A percentile compares a stretch with the other conserved stretches of the same genome.
phyloP scores from a whole-genome alignment of 495 filamentous ascomycete genomes.

The Xylaria flabelliformis region DNA sequence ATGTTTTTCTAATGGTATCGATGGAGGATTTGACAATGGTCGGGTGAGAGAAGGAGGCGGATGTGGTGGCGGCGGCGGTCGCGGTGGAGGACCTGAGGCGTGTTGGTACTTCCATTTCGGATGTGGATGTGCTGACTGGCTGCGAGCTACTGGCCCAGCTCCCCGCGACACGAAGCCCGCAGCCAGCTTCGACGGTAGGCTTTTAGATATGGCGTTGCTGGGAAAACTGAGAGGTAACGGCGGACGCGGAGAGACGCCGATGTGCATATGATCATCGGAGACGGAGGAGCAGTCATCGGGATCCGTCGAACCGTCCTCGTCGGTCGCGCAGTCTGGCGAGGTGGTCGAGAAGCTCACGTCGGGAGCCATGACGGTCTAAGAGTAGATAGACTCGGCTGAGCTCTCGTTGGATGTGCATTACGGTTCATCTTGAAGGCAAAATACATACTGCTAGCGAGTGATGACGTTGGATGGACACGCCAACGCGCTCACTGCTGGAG shows the following conservation, averaged over 20 bases:
- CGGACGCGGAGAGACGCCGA: slow-evolving; percentile 33
- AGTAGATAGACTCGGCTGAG: slow-evolving; percentile 7
- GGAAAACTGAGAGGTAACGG: slow-evolving; percentile 36
- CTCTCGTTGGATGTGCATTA: slow-evolving; percentile 11
- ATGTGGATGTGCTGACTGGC: slow-evolving; percentile 15
- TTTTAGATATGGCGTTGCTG: slow-evolving; percentile 35
- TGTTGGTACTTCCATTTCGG: slow-evolving; percentile 27
- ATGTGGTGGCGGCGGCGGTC: background rate
- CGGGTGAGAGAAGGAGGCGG: background rate
- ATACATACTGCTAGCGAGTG: background rate
- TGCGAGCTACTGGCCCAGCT: slow-evolving; percentile 18
- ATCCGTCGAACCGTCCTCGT: slow-evolving; percentile 33
- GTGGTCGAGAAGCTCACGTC: slow-evolving; percentile 36
- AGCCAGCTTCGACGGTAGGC: slow-evolving; percentile 34
- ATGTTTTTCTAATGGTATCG: background rate
- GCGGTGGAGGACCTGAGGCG: background rate
- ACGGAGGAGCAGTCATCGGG: slow-evolving; percentile 32
- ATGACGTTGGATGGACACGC: background rate
- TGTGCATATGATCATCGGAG: slow-evolving; percentile 37
- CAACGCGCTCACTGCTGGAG: slow-evolving; percentile 3
- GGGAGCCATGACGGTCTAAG: slow-evolving; percentile 33
- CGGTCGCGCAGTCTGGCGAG: slow-evolving; percentile 34
- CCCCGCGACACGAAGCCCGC: slow-evolving; percentile 26
- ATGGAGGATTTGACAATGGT: background rate
- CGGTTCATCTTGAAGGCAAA: slow-evolving; percentile 19